phyloP scores from a whole-genome alignment of 805 yeast species.

The Ogataea dorogensis region DNA sequence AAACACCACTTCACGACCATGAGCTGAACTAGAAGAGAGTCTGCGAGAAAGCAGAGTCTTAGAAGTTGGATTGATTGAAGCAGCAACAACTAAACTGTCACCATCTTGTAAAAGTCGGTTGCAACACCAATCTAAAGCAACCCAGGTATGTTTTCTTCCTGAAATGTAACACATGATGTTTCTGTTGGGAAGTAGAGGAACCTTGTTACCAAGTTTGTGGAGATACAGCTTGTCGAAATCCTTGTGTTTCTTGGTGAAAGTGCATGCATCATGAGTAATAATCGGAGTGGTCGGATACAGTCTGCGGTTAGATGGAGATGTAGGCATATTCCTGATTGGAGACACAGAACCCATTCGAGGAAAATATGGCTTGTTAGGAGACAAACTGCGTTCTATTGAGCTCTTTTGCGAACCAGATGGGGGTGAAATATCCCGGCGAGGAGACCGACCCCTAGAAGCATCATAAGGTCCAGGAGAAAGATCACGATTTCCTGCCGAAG shows the following conservation, averaged over 20 bases:
- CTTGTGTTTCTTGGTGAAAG: slow-evolving; percentile 46
- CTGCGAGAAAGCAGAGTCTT: slow-evolving; percentile 25
- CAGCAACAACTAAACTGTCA: slow-evolving; percentile 62
- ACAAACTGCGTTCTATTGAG: slow-evolving; percentile 23
- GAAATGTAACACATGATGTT: slow-evolving; percentile 61
- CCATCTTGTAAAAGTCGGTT: slow-evolving; percentile 56
- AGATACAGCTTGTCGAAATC: slow-evolving; percentile 47
- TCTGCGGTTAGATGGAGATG: slow-evolving; percentile 11
- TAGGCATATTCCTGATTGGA: slow-evolving; percentile 18
- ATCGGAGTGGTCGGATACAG: slow-evolving; percentile 38
- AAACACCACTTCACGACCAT: slow-evolving; percentile 10
- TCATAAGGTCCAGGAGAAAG: slow-evolving; percentile 21
- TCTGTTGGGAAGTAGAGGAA: slow-evolving; percentile 46
- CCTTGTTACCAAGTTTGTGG: slow-evolving; percentile 32
- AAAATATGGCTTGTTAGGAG: slow-evolving; percentile 18
- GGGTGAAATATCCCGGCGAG: slow-evolving; percentile 22
- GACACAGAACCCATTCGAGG: slow-evolving; percentile 23
- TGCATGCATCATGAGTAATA: slow-evolving; percentile 40
- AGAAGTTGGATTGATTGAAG: slow-evolving; percentile 43
- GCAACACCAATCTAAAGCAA: slow-evolving; percentile 70
- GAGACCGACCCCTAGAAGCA: slow-evolving; percentile 22
- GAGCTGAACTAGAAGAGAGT: slow-evolving; percentile 17
- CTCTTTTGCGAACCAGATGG: slow-evolving; percentile 1
- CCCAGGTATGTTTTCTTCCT: slow-evolving; percentile 81
- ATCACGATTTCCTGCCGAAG: slow-evolving; percentile 18